Conservation (phyloP, 768 basidiomycete genomes). For the Jaapia argillacea region DNA sequence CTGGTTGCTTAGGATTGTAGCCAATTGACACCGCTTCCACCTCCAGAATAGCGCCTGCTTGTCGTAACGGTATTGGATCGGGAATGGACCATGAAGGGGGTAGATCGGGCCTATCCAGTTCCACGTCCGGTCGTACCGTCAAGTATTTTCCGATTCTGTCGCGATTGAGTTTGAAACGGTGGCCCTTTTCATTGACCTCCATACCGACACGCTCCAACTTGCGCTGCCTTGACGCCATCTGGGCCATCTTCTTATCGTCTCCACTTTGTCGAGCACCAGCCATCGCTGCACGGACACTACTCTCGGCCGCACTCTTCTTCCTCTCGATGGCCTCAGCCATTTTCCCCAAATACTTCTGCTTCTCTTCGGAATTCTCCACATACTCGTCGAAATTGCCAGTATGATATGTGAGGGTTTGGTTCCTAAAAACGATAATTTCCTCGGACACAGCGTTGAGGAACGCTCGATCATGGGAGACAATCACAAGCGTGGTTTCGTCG, state of each 20-base stretch:
- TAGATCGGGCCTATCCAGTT: conserved; percentile 27
- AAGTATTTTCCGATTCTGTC: conserved; percentile 35
- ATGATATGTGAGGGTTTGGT: conserved; percentile 42
- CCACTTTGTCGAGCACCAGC: no score
- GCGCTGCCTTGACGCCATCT: conserved; percentile 33
- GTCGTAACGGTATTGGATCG: conserved; percentile 20
- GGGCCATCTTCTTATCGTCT: conserved; percentile 34
- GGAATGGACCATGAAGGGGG: conserved; percentile 25
- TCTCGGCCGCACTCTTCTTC: no score
- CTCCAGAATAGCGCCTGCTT: conserved; percentile 23
- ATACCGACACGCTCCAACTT: conserved; percentile 29
- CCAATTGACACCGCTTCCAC: conserved; percentile 23
- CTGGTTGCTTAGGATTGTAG: conserved; percentile 19
- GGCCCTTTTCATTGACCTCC: conserved; percentile 21
- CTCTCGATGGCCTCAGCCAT: no score
- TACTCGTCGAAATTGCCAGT: conserved; percentile 45
- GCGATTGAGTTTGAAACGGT: conserved; percentile 47
- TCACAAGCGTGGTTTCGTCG: no score
- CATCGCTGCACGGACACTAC: no score
- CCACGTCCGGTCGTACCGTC: conserved; percentile 27
- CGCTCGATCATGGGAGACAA: no score
- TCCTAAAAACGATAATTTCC: conserved; percentile 50
- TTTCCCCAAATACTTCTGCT: conserved; percentile 31
- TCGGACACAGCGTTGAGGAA: conserved; percentile 52
- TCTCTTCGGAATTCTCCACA: conserved; percentile 34